Evolutionary conservation across 306 rosid species (phyloP).

Genomic region (Ormosia semicastrata): DNA sequence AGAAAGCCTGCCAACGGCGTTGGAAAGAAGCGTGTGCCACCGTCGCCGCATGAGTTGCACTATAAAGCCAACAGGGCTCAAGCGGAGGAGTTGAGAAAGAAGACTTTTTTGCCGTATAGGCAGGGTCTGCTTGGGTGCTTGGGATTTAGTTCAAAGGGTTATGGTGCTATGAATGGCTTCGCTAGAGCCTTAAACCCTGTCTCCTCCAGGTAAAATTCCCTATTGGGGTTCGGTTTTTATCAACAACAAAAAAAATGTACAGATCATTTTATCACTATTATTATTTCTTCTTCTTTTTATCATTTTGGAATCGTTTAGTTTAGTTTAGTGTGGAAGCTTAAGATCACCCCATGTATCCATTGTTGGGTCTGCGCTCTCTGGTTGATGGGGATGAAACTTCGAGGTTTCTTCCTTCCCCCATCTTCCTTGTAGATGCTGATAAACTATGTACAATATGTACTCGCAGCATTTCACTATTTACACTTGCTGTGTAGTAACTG

Average conservation of each 20-base stretch:
- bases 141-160: slow-evolving; percentile 94
- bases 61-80: slow-evolving; percentile 89
- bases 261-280: neutral
- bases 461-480: slow-evolving; percentile 23
- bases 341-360: neutral
- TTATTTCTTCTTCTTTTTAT: neutral
- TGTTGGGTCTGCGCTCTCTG: neutral
- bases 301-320: neutral
- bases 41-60: slow-evolving; percentile 91
- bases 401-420: neutral
- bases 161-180: slow-evolving; percentile 92
- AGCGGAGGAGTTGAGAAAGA: slow-evolving; percentile 83
- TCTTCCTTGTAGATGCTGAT: neutral
- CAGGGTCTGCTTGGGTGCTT: slow-evolving; percentile 92
- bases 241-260: neutral
- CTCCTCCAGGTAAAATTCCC: slow-evolving; percentile 69
- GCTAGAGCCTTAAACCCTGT: slow-evolving; percentile 96
- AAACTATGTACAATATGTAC: slow-evolving; percentile 31
- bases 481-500: neutral
- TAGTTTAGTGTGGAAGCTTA: neutral
- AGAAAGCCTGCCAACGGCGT: slow-evolving; percentile 74
- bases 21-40: slow-evolving; percentile 73
- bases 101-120: slow-evolving; percentile 89
- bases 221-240: neutral
- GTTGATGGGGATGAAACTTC: neutral